Conservation (phyloP, 1,284 basidiomycete species). For the Rhodotorula mucilaginosa region DNA sequence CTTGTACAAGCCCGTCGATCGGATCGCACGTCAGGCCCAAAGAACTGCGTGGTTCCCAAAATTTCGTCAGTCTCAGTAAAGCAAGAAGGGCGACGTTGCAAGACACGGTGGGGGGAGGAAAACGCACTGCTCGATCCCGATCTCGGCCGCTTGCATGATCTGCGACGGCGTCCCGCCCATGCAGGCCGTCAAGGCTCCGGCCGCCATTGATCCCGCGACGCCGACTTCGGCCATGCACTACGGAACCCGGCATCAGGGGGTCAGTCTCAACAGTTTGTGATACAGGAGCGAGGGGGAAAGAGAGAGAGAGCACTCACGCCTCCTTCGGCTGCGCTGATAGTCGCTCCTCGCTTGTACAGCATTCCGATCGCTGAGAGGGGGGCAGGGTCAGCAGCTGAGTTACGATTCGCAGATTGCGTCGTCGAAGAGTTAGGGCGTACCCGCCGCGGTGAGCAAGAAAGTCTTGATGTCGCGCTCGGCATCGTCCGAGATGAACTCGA, state of each 20-base stretch:
- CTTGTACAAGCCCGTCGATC: conserved; percentile 86
- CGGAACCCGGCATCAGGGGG: background rate
- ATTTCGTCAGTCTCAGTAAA: background rate
- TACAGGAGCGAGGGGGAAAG: background rate
- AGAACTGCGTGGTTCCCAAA: background rate
- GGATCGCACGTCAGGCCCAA: conserved; percentile 73
- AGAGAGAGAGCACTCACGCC: conserved; percentile 46
- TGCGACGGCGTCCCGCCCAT: conserved; percentile 63
- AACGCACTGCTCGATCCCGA: conserved; percentile 60
- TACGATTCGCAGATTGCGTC: background rate
- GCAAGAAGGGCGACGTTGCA: too few relatives aligned
- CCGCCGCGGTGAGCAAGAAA: conserved; percentile 74
- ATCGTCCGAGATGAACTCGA: conserved; percentile 87
- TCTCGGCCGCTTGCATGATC: conserved; percentile 74
- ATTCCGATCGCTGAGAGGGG: conserved; percentile 72
- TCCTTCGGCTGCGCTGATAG: conserved; percentile 92
- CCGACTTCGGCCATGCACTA: conserved; percentile 52
- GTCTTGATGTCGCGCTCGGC: conserved; percentile 81
- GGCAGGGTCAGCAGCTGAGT: conserved; percentile 17
- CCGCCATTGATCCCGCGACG: conserved; percentile 80
- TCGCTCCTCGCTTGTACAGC: conserved; percentile 95
- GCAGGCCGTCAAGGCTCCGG: conserved; percentile 87
- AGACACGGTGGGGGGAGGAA: conserved; percentile 46
- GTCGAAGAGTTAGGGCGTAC: conserved; percentile 52
- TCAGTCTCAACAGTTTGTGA: conserved; percentile 48